A percentile compares a stretch with the other conserved stretches of the same genome.
These are phyloP conservation scores for Dryadomyces quercivorus DNA, from an alignment of 2,329 filamentous ascomycete species.

Conservation along the genomic window DNA sequence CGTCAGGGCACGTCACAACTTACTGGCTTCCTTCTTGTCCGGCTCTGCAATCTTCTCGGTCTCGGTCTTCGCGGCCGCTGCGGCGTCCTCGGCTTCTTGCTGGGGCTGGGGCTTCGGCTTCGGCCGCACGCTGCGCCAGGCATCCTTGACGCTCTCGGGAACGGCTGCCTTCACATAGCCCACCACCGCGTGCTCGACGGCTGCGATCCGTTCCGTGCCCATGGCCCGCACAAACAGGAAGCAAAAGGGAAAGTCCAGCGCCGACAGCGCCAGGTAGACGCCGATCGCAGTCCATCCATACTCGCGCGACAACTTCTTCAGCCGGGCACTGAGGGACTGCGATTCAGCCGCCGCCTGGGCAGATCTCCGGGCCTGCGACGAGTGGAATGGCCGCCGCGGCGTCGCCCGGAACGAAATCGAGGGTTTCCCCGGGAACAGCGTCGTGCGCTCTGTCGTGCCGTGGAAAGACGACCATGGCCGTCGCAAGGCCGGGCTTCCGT, in stretches of 20 bases:
- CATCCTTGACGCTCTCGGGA: conserved; percentile 44
- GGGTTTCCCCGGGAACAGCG: not conserved
- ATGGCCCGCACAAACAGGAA: conserved; percentile 75
- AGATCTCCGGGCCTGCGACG: conserved; percentile 15
- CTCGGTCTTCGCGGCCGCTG: conserved; percentile 30
- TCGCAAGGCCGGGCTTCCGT: not conserved
- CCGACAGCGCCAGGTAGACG: conserved; percentile 76
- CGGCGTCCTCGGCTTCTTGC: conserved; percentile 27
- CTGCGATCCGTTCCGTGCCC: conserved; percentile 70
- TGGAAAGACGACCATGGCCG: not conserved
- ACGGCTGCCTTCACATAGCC: conserved; percentile 45
- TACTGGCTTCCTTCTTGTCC: conserved; percentile 62
- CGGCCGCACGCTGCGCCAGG: conserved; percentile 36
- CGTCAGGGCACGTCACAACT: conserved; percentile 24
- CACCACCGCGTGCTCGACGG: conserved; percentile 55
- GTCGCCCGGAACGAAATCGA: not conserved
- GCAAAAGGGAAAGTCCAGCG: conserved; percentile 88
- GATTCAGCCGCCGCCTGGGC: conserved; percentile 15
- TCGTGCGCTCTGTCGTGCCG: not conserved
- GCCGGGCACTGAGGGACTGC: conserved; percentile 51
- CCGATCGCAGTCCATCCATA: conserved; percentile 91
- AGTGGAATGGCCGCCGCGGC: conserved; percentile 17
- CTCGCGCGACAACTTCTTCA: conserved; percentile 78
- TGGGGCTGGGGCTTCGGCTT: conserved; percentile 19
- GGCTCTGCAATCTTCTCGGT: conserved; percentile 39